These are phyloP conservation scores for Fusarium devonianum DNA, from an alignment of 2,329 filamentous ascomycete species.

Conservation along the genomic window DNA sequence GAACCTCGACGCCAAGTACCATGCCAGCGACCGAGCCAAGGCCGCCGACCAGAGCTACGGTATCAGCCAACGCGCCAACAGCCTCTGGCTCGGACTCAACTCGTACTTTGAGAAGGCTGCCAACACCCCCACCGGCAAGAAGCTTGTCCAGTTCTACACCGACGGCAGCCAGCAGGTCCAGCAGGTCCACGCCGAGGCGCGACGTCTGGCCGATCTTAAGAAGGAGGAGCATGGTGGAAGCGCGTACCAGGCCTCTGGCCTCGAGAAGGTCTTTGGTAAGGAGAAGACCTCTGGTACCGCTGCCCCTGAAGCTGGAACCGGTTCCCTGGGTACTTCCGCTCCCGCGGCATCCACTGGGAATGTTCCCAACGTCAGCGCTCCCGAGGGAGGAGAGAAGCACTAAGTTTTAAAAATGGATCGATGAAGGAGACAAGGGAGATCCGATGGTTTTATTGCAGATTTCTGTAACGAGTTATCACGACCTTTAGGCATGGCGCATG, in stretches of 20 bases:
- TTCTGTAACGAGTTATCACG: slow-evolving; percentile 36
- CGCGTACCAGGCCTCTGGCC: slow-evolving; percentile 65
- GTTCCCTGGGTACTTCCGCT: slow-evolving; percentile 27
- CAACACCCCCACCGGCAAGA: slow-evolving; percentile 86
- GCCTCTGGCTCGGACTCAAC: slow-evolving; percentile 69
- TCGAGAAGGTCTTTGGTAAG: slow-evolving; percentile 65
- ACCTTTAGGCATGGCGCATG: slow-evolving; percentile 29
- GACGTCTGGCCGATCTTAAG: slow-evolving; percentile 88
- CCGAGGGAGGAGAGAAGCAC: slow-evolving; percentile 38
- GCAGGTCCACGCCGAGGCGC: slow-evolving; percentile 92
- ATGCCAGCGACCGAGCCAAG: slow-evolving; percentile 86
- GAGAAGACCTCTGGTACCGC: slow-evolving; percentile 48
- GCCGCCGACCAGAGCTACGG: slow-evolving; percentile 86
- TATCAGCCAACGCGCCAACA: slow-evolving; percentile 75
- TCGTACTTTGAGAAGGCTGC: slow-evolving; percentile 96
- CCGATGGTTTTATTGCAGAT: slow-evolving; percentile 10
- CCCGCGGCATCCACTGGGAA: slow-evolving; percentile 30
- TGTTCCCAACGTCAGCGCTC: slow-evolving; percentile 35
- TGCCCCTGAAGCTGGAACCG: slow-evolving; percentile 26
- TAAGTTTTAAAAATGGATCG: slow-evolving; percentile 15
- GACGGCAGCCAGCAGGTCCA: slow-evolving; percentile 86
- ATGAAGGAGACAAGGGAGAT: slow-evolving; percentile 1
- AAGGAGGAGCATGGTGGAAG: slow-evolving; percentile 66
- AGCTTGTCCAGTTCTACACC: slow-evolving; percentile 86
- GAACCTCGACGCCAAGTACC: slow-evolving; percentile 83